Base-by-base conservation (phyloP, 2,329 filamentous ascomycete genomes). In the Chalaropsis thielavioides region DNA sequence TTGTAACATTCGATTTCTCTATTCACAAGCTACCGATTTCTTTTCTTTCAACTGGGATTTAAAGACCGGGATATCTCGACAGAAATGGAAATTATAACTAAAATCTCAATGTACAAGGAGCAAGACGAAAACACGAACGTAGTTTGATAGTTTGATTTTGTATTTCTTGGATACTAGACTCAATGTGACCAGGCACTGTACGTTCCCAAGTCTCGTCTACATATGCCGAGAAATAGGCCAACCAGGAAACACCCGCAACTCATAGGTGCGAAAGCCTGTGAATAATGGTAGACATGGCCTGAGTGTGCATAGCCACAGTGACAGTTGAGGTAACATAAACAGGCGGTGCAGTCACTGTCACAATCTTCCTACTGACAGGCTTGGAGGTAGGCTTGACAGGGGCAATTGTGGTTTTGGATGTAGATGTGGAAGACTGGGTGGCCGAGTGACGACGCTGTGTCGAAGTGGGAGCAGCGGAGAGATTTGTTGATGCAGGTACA, bases 321-420 rank as follows among this genome's bases (percentile, higher is more conserved):
- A 66, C 35, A 11, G 76, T 79, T 66, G 75, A 71, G 10, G 76
- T 74, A 44, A 74, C 74, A 6, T 70, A 71, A 40, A 72, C 71
- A 8, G 74, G 73, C 56, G 70, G 67, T 59, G 65, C 69, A 13
- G 69, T 70, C 19, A 66, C 56, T 59, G 61, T 68, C 40, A 68
- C 63, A 13, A 68, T 67, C 60, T 64, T 67, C 64, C 64, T 68
- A 35, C 7, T 40, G 3, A 10, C 24, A 8, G 54, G 54, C 31
- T 38, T 27, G 24, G 60, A 11, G 19, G 64, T 17, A n/a, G 43
- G 31, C 22, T 56, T 65, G 13, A 27, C 15, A n/a, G 40, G 49
- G n/a, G 24, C n/a, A 24, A 22, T 19, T 6, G 46, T 56, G 22
- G 51, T n/a, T 13, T 38, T 46, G 6, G 64, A 35, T 24, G 68